Conservation (phyloP, 129 eudicot genomes). For the Oenanthe sinensis region DNA sequence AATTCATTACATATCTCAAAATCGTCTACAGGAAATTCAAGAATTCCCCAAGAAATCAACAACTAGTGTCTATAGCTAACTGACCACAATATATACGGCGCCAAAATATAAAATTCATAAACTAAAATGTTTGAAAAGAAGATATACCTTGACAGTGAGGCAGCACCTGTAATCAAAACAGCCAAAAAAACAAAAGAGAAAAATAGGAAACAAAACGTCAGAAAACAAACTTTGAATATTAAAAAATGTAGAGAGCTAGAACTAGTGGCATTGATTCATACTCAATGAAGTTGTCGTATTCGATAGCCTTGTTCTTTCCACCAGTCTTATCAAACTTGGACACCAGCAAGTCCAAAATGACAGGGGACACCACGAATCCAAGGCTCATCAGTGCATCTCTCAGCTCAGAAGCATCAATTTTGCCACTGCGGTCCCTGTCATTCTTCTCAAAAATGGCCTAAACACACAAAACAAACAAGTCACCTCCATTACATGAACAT, state of each 20-base stretch:
- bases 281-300: constrained; percentile 96
- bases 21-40: not conserved
- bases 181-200: not conserved
- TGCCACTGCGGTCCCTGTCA: constrained; percentile 91
- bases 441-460: constrained; percentile 76
- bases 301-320: constrained; percentile 75
- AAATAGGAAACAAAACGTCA: not conserved
- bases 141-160: constrained; percentile 77
- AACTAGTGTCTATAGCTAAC: not conserved
- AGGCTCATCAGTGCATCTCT: constrained; percentile 82
- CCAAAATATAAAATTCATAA: not conserved
- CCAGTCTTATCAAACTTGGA: constrained; percentile 86
- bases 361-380: constrained; percentile 78
- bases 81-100: not conserved
- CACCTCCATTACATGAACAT: not conserved
- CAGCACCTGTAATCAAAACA: constrained; percentile 63
- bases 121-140: not conserved
- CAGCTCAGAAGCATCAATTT: constrained; percentile 59
- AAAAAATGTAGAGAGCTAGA: not conserved
- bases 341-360: constrained; percentile 71
- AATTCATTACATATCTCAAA: not conserved
- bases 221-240: not conserved
- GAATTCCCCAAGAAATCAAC: not conserved
- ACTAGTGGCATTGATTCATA: constrained; percentile 19
- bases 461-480: not conserved